Evolutionary conservation across 768 basidiomycete species (phyloP), one percentile per base, ranked within the genome.

Genomic region (Boletus fagicola): DNA sequence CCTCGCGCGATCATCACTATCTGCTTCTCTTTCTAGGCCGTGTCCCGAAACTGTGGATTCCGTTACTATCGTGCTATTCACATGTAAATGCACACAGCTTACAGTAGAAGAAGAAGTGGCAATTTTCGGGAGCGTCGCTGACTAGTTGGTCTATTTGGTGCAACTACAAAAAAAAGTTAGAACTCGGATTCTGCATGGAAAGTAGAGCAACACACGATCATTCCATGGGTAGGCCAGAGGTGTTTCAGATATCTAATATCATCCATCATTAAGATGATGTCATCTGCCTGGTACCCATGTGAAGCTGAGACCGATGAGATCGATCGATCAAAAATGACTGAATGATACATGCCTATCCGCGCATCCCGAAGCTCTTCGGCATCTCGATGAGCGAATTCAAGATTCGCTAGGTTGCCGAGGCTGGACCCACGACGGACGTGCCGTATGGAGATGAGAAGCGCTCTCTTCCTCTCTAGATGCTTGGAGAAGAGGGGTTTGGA

Each of bases 91-190:
- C 13, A 18, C 26, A 18, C 0, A 12, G 28, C 78, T 38, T 59
- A 84, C 84, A 86, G 42, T 83, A 83, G 61, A 86, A 82, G 52
- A 83, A 76, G 59, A 82, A 80, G 3, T 69, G 76, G 51, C 82
- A 81, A 0, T 78, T 77, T 1, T 77, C 69, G 16, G 70, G 62
- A 4, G 79, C 76, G 39, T 74, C 77, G 5, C 65, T 58, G 0
- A 80, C 78, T 6, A 86, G 67, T 8, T 68, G 68, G 6, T 72
- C 60, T 31, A 84, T 80, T 42, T 78, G 75, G 5, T 58, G 63
- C 15, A 81, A 50, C 82, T 65, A 38, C 10, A 11, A 22, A 46
- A 31, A 46, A 43, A 11, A 20, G 7, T 49, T 13, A 50, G 38
- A 30, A 2, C 5, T 26, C 1, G 44, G 20, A 22, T 4, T 28